These are phyloP conservation scores for Mycothermus thermophilus DNA, from an alignment of 495 filamentous ascomycete genomes.

Conservation along the genomic window DNA sequence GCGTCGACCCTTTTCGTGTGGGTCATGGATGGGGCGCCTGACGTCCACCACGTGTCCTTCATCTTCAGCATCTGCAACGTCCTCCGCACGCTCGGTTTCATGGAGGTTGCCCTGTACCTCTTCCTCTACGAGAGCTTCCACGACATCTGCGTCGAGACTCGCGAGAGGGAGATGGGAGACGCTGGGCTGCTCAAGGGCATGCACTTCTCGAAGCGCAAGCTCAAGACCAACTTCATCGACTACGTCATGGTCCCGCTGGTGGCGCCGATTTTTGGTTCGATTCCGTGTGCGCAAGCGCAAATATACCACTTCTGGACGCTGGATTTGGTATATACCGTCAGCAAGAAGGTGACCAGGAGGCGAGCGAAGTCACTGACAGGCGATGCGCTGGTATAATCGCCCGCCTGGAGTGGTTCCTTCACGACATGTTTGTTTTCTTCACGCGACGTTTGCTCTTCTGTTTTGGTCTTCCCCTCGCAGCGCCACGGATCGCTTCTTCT, in stretches of 20 bases:
- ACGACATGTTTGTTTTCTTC: conserved; percentile 6
- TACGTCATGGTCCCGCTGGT: conserved; percentile 45
- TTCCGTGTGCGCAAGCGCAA: conserved; percentile 48
- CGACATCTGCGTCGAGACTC: conserved; percentile 37
- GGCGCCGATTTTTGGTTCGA: conserved; percentile 46
- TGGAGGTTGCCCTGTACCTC: conserved; percentile 45
- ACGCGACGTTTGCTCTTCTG: no score
- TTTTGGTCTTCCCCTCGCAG: no score
- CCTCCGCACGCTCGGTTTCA: conserved; percentile 43
- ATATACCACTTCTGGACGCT: conserved; percentile 54
- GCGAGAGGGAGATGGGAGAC: conserved; percentile 49
- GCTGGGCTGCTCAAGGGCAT: conserved; percentile 45
- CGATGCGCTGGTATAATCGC: conserved; percentile 29
- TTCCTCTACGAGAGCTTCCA: conserved; percentile 50
- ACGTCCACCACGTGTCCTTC: conserved; percentile 38
- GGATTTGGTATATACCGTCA: conserved; percentile 50
- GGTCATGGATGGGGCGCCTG: conserved; percentile 28
- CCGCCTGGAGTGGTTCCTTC: conserved; percentile 2
- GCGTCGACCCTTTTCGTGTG: conserved; percentile 43
- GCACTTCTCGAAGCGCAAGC: conserved; percentile 40
- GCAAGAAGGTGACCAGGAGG: conserved; percentile 43
- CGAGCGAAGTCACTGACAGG: conserved; percentile 31
- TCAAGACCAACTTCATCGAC: conserved; percentile 41
- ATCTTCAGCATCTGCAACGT: conserved; percentile 42
- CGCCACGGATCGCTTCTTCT: no score